These are phyloP conservation scores for Priceomyces medius DNA, from an alignment of 805 yeast species.

Conservation along the genomic window DNA sequence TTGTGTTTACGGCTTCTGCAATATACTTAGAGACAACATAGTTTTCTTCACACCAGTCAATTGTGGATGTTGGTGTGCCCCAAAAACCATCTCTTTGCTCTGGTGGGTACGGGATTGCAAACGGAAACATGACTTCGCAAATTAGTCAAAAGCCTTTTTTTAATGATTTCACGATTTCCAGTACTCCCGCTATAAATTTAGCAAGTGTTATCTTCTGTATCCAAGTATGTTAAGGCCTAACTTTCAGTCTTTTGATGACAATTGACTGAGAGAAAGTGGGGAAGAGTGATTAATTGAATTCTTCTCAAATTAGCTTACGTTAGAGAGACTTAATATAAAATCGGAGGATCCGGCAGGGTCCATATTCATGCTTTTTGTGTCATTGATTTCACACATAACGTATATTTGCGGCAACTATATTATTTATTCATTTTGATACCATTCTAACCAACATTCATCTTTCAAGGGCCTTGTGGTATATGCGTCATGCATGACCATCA, in stretches of 20 bases:
- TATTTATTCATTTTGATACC: conserved; percentile 18
- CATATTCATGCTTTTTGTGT: not conserved
- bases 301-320: not conserved
- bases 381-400: not conserved
- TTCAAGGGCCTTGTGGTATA: conserved; percentile 52
- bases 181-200: too few species aligned
- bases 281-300: not conserved
- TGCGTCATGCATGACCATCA: conserved; percentile 57
- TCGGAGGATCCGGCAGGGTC: not conserved
- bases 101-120: conserved; percentile 55
- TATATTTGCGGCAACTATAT: not conserved
- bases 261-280: not conserved
- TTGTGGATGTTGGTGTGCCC: conserved; percentile 89
- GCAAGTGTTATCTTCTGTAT: too few species aligned
- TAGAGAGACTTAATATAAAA: not conserved
- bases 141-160: too few species aligned
- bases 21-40: conserved; percentile 55
- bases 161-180: too few species aligned
- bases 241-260: not conserved
- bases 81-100: conserved; percentile 62
- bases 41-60: conserved; percentile 27
- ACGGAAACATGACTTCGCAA: conserved; percentile 39
- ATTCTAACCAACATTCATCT: conserved; percentile 54
- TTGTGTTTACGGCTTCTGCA: conserved; percentile 87
- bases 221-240: too few species aligned